A percentile compares a stretch with the other conserved stretches of the same genome.
phyloP scores from a whole-genome alignment of 805 yeast species.

The Metschnikowia proteae region DNA sequence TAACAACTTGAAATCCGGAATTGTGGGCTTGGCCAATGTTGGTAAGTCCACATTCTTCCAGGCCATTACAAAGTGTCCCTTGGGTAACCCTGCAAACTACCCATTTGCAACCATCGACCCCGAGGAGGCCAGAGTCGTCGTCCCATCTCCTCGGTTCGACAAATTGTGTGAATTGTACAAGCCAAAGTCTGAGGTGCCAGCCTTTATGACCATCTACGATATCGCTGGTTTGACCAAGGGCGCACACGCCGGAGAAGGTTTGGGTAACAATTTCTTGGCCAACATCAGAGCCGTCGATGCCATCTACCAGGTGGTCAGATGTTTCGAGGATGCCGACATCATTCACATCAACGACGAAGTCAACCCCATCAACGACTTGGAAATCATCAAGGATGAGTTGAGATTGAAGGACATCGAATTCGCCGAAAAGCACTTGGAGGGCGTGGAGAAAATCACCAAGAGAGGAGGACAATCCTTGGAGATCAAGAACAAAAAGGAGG shows the following conservation, averaged over 20 bases:
- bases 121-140: constrained; percentile 44
- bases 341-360: constrained; percentile 88
- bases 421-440: constrained; percentile 75
- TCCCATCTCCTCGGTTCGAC: constrained; percentile 22
- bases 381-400: constrained; percentile 85
- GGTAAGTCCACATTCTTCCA: constrained; percentile 23
- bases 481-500: constrained; percentile 84
- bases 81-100: constrained; percentile 40
- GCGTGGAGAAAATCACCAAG: constrained; percentile 71
- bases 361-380: constrained; percentile 91
- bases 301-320: constrained; percentile 61
- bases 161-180: constrained; percentile 40
- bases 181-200: constrained; percentile 39
- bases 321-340: constrained; percentile 90
- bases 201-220: constrained; percentile 21
- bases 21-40: constrained; percentile 36
- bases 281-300: constrained; percentile 73
- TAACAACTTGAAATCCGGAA: constrained; percentile 38
- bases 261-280: constrained; percentile 69
- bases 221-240: constrained; percentile 57
- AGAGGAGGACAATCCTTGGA: constrained; percentile 90
- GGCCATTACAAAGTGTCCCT: constrained; percentile 23
- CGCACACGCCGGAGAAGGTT: constrained; percentile 56
- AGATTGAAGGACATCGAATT: constrained; percentile 96
- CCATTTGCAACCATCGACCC: constrained; percentile 79